A percentile compares a stretch with the other conserved stretches of the same genome.
phyloP scores from a whole-genome alignment of 2,329 filamentous ascomycete species.

The Paraphoma chrysanthemicola region DNA sequence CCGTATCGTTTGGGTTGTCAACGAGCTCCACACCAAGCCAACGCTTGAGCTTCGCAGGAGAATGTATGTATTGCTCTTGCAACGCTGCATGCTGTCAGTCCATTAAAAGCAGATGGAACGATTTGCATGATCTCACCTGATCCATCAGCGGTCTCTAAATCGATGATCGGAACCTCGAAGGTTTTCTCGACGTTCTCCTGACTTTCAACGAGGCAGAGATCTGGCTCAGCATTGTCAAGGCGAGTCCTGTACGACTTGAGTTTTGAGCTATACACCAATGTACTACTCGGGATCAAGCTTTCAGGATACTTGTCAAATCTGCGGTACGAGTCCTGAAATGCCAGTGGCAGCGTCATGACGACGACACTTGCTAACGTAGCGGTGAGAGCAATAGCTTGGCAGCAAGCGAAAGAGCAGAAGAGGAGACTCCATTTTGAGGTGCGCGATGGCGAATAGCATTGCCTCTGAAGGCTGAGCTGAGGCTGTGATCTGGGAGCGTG shows the following conservation, averaged over 20 bases:
- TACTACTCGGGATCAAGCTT: slow-evolving; percentile 15
- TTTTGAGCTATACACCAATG: slow-evolving; percentile 14
- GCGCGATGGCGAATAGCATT: background rate
- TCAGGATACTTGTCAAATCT: slow-evolving; percentile 15
- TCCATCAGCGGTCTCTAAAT: slow-evolving; percentile 13
- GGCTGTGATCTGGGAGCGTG: slow-evolving; percentile 1
- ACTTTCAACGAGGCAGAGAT: slow-evolving; percentile 15
- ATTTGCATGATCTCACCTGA: slow-evolving; percentile 5
- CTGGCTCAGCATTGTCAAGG: slow-evolving; percentile 10
- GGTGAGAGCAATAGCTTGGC: background rate
- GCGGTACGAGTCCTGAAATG: slow-evolving; percentile 13
- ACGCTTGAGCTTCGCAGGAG: slow-evolving; percentile 8
- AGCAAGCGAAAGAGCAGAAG: background rate
- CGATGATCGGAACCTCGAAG: slow-evolving; percentile 22
- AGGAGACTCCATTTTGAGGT: slow-evolving; percentile 1
- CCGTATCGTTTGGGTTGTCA: background rate
- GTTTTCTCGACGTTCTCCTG: slow-evolving; percentile 8
- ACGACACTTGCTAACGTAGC: background rate
- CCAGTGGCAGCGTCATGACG: slow-evolving; percentile 1
- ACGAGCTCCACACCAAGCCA: slow-evolving; percentile 13
- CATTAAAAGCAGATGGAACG: background rate
- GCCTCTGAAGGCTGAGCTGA: slow-evolving; percentile 6
- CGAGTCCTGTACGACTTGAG: slow-evolving; percentile 16
- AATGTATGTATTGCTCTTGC: slow-evolving; percentile 17
- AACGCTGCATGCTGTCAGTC: slow-evolving; percentile 1